Conservation (phyloP, 371 early-diverging fungal species). For the Syncephalastrum sp. region DNA sequence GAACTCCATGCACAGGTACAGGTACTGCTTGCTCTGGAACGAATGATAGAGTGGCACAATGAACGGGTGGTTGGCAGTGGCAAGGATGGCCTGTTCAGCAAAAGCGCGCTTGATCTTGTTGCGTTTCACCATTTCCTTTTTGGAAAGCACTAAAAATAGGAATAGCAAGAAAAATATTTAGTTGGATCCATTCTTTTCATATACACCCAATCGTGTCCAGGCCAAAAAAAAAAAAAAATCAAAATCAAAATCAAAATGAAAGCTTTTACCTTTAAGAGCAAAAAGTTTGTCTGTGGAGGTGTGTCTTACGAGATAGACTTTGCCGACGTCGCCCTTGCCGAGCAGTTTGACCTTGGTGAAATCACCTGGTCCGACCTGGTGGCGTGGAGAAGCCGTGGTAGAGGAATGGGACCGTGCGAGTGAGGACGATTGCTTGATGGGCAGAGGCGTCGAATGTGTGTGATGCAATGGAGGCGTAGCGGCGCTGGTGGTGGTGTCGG, state of each 20-base stretch:
- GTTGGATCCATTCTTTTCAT: neutral
- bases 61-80: conserved; percentile 88
- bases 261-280: conserved; percentile 76
- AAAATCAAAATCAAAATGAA: no score
- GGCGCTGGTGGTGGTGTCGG: neutral
- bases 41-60: conserved; percentile 92
- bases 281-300: conserved; percentile 73
- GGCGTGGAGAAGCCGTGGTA: conserved; percentile 6
- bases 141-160: conserved; percentile 61
- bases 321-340: conserved; percentile 93
- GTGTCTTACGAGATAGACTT: conserved; percentile 82
- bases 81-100: conserved; percentile 80
- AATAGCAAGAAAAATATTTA: conserved; percentile 2
- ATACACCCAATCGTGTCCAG: neutral
- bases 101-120: conserved; percentile 86
- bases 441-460: conserved; percentile 1
- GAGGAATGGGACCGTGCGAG: conserved; percentile 2
- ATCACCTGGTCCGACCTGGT: conserved; percentile 65
- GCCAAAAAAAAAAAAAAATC: neutral
- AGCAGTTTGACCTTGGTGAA: conserved; percentile 78
- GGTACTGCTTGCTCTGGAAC: conserved; percentile 85
- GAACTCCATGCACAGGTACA: conserved; percentile 96
- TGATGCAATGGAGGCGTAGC: neutral
- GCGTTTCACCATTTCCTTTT: conserved; percentile 85
- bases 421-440: neutral